A percentile compares a stretch with the other conserved stretches of the same genome.
Evolutionary conservation across 768 basidiomycete genomes (phyloP).

Genomic region (Obba rivulosa): DNA sequence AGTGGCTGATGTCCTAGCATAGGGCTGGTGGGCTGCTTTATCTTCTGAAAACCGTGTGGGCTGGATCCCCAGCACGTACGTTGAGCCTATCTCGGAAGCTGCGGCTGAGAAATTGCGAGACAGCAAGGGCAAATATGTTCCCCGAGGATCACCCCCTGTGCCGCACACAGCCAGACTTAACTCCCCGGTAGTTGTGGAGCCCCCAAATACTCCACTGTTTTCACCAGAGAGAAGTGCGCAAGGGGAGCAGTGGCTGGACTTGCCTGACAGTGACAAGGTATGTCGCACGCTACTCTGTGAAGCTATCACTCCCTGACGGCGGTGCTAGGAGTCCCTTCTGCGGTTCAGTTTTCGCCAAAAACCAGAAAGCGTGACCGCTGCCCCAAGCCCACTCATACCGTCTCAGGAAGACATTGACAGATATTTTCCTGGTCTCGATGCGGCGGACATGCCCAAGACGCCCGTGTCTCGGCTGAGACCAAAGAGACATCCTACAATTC

Average conservation of each 20-base stretch:
- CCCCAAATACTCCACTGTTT: conserved; percentile 5
- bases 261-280: conserved; percentile 17
- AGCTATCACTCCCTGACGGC: neutral
- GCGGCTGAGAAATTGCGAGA: conserved; percentile 44
- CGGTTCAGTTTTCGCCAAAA: neutral
- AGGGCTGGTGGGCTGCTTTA: conserved; percentile 82
- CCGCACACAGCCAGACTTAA: conserved; percentile 2
- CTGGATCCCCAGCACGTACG: conserved; percentile 75
- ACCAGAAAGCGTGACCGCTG: too few species aligned
- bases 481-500: neutral
- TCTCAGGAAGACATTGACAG: conserved; percentile 14
- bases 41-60: conserved; percentile 49
- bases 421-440: conserved; percentile 5
- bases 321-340: conserved; percentile 3
- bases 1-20: neutral
- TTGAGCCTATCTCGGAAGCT: conserved; percentile 46
- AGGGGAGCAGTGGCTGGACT: conserved; percentile 16
- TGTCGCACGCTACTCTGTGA: neutral
- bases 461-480: neutral
- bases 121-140: neutral
- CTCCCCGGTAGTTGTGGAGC: neutral
- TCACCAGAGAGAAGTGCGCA: conserved; percentile 2
- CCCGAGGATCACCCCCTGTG: conserved; percentile 3
- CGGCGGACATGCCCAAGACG: too few species aligned
- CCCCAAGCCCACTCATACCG: conserved; percentile 11